Evolutionary conservation across 1,284 basidiomycete genomes (phyloP).

Genomic region (Gymnopus androsaceus): DNA sequence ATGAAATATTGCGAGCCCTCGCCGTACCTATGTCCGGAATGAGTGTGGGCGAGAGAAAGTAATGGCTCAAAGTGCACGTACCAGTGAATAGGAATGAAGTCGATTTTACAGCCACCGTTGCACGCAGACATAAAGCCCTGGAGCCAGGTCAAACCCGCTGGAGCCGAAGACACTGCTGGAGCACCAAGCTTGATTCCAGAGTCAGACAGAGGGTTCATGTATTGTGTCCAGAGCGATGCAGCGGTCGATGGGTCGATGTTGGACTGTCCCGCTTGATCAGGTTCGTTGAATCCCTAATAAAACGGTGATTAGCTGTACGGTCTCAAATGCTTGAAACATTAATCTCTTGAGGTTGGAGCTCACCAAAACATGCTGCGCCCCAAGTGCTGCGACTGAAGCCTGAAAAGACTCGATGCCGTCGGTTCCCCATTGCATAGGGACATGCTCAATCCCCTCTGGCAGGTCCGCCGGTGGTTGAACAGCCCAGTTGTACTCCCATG

Average conservation of each 20-base stretch:
- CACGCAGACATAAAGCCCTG: slow-evolving; percentile 13
- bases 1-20: slow-evolving; percentile 15
- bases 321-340: not conserved
- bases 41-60: not conserved
- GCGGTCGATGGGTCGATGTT: slow-evolving; percentile 7
- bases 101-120: slow-evolving; percentile 9
- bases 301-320: not conserved
- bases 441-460: slow-evolving; percentile 9
- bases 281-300: slow-evolving; percentile 18
- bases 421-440: slow-evolving; percentile 17
- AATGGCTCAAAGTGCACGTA: not conserved
- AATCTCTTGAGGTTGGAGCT: not conserved
- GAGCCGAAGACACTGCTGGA: slow-evolving; percentile 14
- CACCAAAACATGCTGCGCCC: slow-evolving; percentile 11
- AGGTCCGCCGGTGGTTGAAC: slow-evolving; percentile 2
- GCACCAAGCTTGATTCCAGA: slow-evolving; percentile 14
- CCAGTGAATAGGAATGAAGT: slow-evolving; percentile 17
- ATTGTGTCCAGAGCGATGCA: slow-evolving; percentile 12
- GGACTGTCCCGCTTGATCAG: slow-evolving; percentile 11
- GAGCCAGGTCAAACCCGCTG: slow-evolving; percentile 12
- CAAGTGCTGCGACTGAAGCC: not conserved
- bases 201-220: slow-evolving; percentile 11
- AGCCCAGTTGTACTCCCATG: slow-evolving; percentile 17
- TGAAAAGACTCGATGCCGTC: slow-evolving; percentile 5
- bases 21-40: slow-evolving; percentile 10